Evolutionary conservation across 768 basidiomycete species (phyloP).

Genomic region (Amanita exitialis): DNA sequence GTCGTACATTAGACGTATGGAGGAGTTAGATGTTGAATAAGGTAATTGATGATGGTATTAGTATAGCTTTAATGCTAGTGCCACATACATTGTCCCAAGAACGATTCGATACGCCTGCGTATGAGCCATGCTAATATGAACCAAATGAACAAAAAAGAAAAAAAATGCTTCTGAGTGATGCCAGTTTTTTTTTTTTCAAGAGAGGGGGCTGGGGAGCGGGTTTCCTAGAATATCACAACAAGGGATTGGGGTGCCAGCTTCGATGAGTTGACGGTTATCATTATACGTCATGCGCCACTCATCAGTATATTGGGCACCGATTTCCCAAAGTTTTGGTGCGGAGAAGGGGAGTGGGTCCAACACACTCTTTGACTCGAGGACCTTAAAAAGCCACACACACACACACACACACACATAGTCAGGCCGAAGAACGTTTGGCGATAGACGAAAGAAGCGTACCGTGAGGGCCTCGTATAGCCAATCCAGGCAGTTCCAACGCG

Average conservation of each 20-base stretch:
- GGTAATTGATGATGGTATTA: not conserved
- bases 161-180: not conserved
- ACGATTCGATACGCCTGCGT: not conserved
- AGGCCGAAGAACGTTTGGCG: not conserved
- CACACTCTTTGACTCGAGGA: not conserved
- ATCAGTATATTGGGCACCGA: not conserved
- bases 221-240: not conserved
- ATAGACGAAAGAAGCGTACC: not conserved
- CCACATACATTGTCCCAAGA: not conserved
- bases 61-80: not conserved
- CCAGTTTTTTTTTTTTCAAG: not conserved
- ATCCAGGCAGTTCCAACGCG: not conserved
- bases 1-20: not conserved
- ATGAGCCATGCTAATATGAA: not conserved
- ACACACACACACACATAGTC: too few relatives aligned
- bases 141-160: not conserved
- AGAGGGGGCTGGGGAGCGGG: not conserved
- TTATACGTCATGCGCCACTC: not conserved
- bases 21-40: not conserved
- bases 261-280: not conserved
- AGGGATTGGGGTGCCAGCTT: not conserved
- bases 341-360: not conserved
- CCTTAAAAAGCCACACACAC: not conserved
- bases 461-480: not conserved
- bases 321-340: not conserved